phyloP scores from a whole-genome alignment of 2,329 filamentous ascomycete species.

The Helminthosporium solani region DNA sequence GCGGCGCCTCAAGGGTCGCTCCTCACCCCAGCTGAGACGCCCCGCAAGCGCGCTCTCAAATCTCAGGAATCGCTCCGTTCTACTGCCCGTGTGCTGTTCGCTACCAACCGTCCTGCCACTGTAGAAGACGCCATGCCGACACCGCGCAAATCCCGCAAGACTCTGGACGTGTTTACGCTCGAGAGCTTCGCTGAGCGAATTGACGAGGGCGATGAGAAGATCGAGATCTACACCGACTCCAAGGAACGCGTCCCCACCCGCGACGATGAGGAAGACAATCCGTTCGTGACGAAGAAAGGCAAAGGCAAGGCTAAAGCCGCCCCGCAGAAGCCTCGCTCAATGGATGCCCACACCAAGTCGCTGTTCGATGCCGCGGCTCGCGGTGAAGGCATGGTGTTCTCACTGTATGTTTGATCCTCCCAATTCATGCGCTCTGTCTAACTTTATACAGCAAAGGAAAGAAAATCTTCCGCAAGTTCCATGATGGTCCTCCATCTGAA shows the following conservation, averaged over 20 bases:
- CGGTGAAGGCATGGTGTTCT: conserved; percentile 71
- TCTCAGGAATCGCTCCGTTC: conserved; percentile 45
- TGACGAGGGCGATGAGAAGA: conserved; percentile 57
- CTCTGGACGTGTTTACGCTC: conserved; percentile 51
- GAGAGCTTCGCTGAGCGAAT: conserved; percentile 50
- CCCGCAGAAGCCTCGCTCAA: conserved; percentile 53
- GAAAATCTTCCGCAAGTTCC: conserved; percentile 72
- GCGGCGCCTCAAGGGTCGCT: conserved; percentile 57
- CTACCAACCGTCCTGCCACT: conserved; percentile 62
- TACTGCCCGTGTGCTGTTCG: conserved; percentile 57
- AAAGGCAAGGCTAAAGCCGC: conserved; percentile 49
- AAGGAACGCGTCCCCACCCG: conserved; percentile 71
- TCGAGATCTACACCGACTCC: conserved; percentile 75
- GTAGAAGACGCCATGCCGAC: conserved; percentile 60
- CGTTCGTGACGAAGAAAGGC: conserved; percentile 62
- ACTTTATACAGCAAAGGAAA: conserved; percentile 67
- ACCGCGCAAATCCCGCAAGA: conserved; percentile 59
- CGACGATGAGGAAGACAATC: conserved; percentile 68
- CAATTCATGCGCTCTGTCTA: neutral
- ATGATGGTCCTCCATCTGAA: conserved; percentile 40
- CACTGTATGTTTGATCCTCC: conserved; percentile 68
- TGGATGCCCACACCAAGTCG: conserved; percentile 58
- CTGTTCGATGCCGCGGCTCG: conserved; percentile 65
- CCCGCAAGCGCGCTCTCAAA: conserved; percentile 57
- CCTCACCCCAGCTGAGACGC: conserved; percentile 78